Conservation (phyloP, 1,139 yeast genomes). For the Pneumocystis canis region DNA sequence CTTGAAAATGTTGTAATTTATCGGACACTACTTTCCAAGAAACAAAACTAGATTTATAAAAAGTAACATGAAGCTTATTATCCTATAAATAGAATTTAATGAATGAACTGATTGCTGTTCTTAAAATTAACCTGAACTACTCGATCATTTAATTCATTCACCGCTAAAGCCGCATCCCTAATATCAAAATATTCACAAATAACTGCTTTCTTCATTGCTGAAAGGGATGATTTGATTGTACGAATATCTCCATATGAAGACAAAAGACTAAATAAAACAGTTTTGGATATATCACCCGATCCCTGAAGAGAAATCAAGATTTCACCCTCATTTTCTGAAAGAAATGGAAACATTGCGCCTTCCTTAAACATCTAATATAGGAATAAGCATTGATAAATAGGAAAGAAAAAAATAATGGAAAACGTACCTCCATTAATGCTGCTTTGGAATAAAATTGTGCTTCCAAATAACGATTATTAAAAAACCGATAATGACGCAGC, state of each 20-base stretch:
- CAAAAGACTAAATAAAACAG: constrained; percentile 13
- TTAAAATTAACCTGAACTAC: constrained; percentile 14
- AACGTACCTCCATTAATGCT: neutral
- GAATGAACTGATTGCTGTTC: constrained; percentile 3
- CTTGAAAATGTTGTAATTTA: neutral
- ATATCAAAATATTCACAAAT: constrained; percentile 27
- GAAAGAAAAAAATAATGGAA: neutral
- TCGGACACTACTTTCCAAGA: neutral
- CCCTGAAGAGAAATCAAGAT: constrained; percentile 13
- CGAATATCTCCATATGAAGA: constrained; percentile 21
- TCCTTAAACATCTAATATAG: constrained; percentile 8
- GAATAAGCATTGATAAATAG: neutral
- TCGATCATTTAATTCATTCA: constrained; percentile 15
- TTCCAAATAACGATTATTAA: constrained; percentile 13
- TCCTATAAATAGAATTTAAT: neutral
- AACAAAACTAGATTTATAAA: neutral
- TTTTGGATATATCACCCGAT: constrained; percentile 7
- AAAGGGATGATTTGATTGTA: constrained; percentile 14
- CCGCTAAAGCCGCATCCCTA: constrained; percentile 23
- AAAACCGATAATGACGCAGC: constrained; percentile 16
- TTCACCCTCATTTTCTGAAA: constrained; percentile 14
- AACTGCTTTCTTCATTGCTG: constrained; percentile 15
- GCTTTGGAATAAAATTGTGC: constrained; percentile 7
- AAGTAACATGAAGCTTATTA: neutral
- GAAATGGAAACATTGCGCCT: constrained; percentile 15